These are phyloP conservation scores for Lactarius evosmus DNA, from an alignment of 768 basidiomycete genomes.

Conservation along the genomic window DNA sequence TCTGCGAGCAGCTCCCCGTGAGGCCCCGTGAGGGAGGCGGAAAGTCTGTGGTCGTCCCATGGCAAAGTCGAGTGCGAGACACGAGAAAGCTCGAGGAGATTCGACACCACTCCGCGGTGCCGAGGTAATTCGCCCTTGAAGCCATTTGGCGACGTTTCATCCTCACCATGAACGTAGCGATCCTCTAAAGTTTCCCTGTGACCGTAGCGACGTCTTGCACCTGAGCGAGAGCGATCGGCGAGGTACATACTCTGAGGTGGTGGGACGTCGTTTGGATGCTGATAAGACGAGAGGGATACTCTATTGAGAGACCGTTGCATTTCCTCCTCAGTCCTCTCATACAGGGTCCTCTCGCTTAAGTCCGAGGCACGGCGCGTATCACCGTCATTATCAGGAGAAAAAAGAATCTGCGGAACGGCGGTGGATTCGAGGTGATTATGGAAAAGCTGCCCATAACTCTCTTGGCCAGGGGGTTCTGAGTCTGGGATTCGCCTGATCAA, in stretches of 20 bases:
- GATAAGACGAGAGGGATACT: slow-evolving; percentile 22
- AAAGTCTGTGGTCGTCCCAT: neutral
- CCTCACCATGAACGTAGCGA: neutral
- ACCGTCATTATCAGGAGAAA: neutral
- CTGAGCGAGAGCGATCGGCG: neutral
- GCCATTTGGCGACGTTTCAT: neutral
- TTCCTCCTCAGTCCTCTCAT: slow-evolving; percentile 17
- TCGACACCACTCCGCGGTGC: slow-evolving; percentile 18
- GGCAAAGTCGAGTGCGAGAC: neutral
- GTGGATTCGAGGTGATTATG: neutral
- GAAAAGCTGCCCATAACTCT: neutral
- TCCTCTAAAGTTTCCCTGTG: slow-evolving; percentile 1
- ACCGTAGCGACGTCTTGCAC: slow-evolving; percentile 1
- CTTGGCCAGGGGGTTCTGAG: neutral
- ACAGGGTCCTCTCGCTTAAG: slow-evolving; percentile 18
- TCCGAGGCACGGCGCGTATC: slow-evolving; percentile 17
- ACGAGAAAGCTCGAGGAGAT: slow-evolving; percentile 20
- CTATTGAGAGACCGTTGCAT: slow-evolving; percentile 12
- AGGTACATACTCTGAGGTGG: slow-evolving; percentile 1
- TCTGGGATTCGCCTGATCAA: neutral
- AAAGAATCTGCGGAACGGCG: neutral
- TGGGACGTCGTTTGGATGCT: slow-evolving; percentile 19
- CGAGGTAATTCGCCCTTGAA: neutral
- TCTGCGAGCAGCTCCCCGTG: neutral
- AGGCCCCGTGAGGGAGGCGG: slow-evolving; percentile 1